Evolutionary conservation across 148 eudicot species (phyloP).

Genomic region (Rhododendron kiyosumense): DNA sequence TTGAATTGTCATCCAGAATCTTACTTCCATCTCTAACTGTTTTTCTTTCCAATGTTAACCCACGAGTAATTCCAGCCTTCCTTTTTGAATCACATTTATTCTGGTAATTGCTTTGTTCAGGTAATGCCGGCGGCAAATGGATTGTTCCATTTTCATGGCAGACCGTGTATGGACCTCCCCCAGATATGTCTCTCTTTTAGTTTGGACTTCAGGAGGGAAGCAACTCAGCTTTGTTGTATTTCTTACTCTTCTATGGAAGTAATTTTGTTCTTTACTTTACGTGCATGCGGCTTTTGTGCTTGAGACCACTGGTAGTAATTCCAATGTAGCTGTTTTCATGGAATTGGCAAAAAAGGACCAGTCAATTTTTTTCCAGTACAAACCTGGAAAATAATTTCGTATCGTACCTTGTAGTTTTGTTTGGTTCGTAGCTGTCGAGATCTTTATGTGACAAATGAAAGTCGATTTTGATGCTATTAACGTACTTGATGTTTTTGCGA

Average conservation of each 20-base stretch:
- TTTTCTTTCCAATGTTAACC: background rate
- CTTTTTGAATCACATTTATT: background rate
- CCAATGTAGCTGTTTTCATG: background rate
- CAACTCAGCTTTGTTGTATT: background rate
- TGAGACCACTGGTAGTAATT: background rate
- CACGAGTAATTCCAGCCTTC: background rate
- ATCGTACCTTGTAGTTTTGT: background rate
- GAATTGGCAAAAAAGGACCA: background rate
- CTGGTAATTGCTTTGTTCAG: constrained; percentile 28
- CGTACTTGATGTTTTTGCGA: background rate
- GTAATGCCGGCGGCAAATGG: constrained; percentile 65
- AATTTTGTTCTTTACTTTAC: background rate
- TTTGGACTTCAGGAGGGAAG: background rate
- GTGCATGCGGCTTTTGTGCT: background rate
- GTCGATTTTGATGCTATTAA: background rate
- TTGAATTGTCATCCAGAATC: background rate
- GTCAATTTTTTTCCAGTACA: background rate
- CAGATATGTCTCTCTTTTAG: constrained; percentile 78
- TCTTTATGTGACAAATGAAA: background rate
- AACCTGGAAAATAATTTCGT: background rate
- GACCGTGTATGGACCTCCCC: constrained; percentile 95
- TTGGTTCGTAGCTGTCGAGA: background rate
- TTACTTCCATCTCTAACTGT: background rate
- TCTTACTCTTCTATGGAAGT: background rate
- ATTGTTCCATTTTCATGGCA: constrained; percentile 86